A percentile compares a stretch with the other conserved stretches of the same genome.
Evolutionary conservation across 2,329 filamentous ascomycete genomes (phyloP).

Genomic region (Stachybotrys chartarum): DNA sequence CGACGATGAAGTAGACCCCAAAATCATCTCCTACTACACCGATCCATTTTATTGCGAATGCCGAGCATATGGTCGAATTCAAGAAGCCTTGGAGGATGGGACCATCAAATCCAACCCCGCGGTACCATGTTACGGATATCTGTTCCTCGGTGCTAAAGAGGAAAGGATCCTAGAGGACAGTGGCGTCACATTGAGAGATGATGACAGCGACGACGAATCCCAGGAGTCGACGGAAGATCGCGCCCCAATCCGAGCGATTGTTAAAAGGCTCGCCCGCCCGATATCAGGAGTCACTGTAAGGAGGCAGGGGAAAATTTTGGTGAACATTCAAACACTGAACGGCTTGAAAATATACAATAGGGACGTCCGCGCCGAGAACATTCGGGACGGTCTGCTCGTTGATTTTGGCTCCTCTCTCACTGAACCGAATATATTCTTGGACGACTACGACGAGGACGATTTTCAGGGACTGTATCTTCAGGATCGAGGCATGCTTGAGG

Average conservation of each 20-base stretch:
- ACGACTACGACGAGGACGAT: not conserved
- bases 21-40: not conserved
- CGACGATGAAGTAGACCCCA: not conserved
- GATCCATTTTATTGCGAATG: constrained; percentile 1
- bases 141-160: not conserved
- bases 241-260: not conserved
- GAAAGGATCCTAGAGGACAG: not conserved
- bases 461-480: not conserved
- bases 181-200: not conserved
- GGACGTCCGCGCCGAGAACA: not conserved
- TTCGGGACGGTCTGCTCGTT: not conserved
- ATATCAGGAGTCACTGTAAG: not conserved
- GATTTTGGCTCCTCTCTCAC: not conserved
- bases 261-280: not conserved
- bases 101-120: not conserved
- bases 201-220: not conserved
- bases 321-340: not conserved
- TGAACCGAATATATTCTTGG: not conserved
- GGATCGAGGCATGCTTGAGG: not conserved
- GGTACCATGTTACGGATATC: not conserved
- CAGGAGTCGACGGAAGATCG: no score
- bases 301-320: not conserved
- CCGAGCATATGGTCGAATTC: not conserved
- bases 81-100: not conserved
- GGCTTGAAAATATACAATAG: not conserved